Evolutionary conservation across 2,329 filamentous ascomycete species (phyloP).

Genomic region (Cyphellophora attinorum): DNA sequence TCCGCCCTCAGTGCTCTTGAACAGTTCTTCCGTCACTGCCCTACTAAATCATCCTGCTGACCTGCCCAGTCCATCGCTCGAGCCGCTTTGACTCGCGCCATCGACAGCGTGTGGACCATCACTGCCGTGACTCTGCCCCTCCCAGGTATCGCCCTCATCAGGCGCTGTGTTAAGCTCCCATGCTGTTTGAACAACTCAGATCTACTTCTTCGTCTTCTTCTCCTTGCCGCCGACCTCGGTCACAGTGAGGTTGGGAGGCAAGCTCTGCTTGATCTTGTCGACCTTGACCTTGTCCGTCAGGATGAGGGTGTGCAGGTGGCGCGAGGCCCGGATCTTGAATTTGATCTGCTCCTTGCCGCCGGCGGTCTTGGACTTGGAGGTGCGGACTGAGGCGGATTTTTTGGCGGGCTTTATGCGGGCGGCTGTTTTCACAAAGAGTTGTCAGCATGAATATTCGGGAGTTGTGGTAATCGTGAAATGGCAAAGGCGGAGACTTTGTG

Average conservation of each 20-base stretch:
- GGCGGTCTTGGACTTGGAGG: slow-evolving; percentile 66
- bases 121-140: too few species aligned
- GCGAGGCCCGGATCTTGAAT: slow-evolving; percentile 99
- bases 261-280: slow-evolving; percentile 99
- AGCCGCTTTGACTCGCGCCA: too few species aligned
- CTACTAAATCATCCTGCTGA: too few species aligned
- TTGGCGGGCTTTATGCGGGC: slow-evolving; percentile 95
- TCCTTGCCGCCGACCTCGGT: slow-evolving; percentile 19
- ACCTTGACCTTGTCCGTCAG: slow-evolving; percentile 99
- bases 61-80: too few species aligned
- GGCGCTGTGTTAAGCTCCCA: too few species aligned
- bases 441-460: background rate
- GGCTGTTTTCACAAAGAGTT: slow-evolving; percentile 41
- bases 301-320: slow-evolving; percentile 94
- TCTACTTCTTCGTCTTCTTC: slow-evolving; percentile 21
- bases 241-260: slow-evolving; percentile 61
- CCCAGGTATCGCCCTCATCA: too few species aligned
- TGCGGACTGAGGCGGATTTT: too few species aligned
- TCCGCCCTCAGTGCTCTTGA: too few species aligned
- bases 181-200: too few species aligned
- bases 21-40: too few species aligned
- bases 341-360: slow-evolving; percentile 52
- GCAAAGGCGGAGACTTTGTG: too few species aligned
- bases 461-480: background rate
- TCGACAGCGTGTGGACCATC: too few species aligned